phyloP scores from a whole-genome alignment of 2,329 filamentous ascomycete genomes.

The Fusarium algeriense region DNA sequence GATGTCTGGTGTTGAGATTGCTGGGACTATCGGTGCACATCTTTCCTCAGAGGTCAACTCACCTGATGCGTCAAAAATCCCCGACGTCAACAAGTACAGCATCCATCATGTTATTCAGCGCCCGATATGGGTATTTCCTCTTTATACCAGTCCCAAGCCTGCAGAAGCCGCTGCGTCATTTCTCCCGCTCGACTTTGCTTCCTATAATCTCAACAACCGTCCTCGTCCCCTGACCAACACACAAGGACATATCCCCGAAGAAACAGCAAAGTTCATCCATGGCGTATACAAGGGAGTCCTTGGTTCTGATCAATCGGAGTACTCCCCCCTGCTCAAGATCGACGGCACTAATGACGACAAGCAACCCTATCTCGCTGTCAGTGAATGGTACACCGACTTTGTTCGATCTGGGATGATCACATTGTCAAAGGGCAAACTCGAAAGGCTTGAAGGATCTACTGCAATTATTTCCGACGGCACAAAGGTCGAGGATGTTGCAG shows the following conservation, averaged over 20 bases:
- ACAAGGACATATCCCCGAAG: conserved; percentile 72
- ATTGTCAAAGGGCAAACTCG: conserved; percentile 61
- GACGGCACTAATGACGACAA: conserved; percentile 56
- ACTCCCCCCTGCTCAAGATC: conserved; percentile 59
- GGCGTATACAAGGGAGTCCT: conserved; percentile 61
- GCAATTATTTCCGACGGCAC: conserved; percentile 50
- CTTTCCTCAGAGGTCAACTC: conserved; percentile 73
- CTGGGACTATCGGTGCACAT: conserved; percentile 77
- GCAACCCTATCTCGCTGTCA: conserved; percentile 77
- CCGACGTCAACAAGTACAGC: conserved; percentile 62
- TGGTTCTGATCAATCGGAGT: conserved; percentile 67
- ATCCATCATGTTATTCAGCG: conserved; percentile 77
- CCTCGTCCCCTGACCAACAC: conserved; percentile 70
- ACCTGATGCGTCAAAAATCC: conserved; percentile 57
- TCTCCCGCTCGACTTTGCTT: conserved; percentile 77
- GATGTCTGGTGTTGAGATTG: conserved; percentile 85
- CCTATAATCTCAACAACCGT: conserved; percentile 77
- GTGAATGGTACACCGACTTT: conserved; percentile 79
- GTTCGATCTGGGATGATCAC: conserved; percentile 74
- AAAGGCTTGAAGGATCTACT: conserved; percentile 52
- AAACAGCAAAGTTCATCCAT: conserved; percentile 68
- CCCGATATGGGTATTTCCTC: conserved; percentile 79
- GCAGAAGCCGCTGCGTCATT: conserved; percentile 68
- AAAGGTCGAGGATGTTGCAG: conserved; percentile 68
- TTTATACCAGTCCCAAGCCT: conserved; percentile 66